A percentile compares a stretch with the other conserved stretches of the same genome.
Evolutionary conservation across 2,329 filamentous ascomycete species (phyloP).

Genomic region (Magnaporthiopsis rhizophila): DNA sequence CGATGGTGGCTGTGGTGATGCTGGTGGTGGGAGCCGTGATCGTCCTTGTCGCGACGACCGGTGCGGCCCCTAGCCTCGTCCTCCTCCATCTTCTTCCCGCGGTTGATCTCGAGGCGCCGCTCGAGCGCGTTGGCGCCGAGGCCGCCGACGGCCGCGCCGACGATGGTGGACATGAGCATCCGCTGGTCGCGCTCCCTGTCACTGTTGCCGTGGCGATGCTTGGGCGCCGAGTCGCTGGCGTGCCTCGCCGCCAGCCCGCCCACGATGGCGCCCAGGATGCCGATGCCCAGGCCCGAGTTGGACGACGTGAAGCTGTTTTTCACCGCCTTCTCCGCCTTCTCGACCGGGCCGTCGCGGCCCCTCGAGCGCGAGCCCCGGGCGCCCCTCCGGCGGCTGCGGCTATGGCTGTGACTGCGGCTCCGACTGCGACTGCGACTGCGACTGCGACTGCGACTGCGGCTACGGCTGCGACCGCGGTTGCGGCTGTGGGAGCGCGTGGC

Average conservation of each 20-base stretch:
- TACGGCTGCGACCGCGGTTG: conserved; percentile 5
- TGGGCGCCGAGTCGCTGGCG: conserved; percentile 30
- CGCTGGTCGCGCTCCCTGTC: conserved; percentile 22
- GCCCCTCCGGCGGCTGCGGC: conserved; percentile 3
- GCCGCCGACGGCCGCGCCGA: conserved; percentile 47
- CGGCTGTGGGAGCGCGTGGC: conserved; percentile 2
- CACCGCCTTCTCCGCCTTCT: conserved; percentile 32
- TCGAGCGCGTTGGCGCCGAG: conserved; percentile 45
- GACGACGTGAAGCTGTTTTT: conserved; percentile 41
- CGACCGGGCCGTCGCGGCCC: conserved; percentile 23
- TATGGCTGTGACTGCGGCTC: conserved; percentile 1
- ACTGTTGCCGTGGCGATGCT: conserved; percentile 15
- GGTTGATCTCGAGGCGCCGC: conserved; percentile 31
- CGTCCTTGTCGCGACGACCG: conserved; percentile 6
- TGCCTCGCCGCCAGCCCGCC: conserved; percentile 46
- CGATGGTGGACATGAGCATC: conserved; percentile 38
- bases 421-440: no score
- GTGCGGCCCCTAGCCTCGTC: conserved; percentile 19
- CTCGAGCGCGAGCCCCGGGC: conserved; percentile 4
- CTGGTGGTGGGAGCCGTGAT: conserved; percentile 19
- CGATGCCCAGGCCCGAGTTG: conserved; percentile 39
- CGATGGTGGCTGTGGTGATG: conserved; percentile 7
- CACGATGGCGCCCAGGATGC: conserved; percentile 45
- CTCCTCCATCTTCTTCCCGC: conserved; percentile 21
- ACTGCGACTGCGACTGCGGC: background rate